Conservation (phyloP, 75 land plant species). For the Ceratopteris richardii region DNA sequence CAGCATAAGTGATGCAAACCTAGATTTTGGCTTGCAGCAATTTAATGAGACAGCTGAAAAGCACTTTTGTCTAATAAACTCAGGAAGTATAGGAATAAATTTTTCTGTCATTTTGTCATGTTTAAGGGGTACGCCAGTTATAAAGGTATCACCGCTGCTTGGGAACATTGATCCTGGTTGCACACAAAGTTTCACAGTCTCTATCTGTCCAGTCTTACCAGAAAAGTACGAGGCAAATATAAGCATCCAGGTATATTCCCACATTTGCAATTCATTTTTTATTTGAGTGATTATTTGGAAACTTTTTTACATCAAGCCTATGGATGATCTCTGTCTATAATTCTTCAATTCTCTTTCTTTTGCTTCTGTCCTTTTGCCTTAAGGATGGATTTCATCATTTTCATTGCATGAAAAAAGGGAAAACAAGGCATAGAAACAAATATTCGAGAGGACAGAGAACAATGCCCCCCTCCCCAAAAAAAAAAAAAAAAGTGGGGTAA, state of each 20-base stretch:
- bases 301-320: too few species aligned
- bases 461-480: too few species aligned
- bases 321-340: too few species aligned
- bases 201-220: constrained; percentile 7
- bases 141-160: constrained; percentile 11
- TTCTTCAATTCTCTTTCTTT: too few species aligned
- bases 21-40: constrained; percentile 15
- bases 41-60: constrained; percentile 12
- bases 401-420: too few species aligned
- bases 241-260: constrained; percentile 8
- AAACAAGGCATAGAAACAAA: too few species aligned
- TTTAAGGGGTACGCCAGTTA: neutral
- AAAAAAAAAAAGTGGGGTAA: too few species aligned
- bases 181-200: constrained; percentile 12
- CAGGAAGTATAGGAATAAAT: constrained; percentile 19
- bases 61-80: constrained; percentile 12
- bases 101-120: constrained; percentile 14
- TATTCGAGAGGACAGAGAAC: too few species aligned
- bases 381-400: too few species aligned
- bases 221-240: neutral
- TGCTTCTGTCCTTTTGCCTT: too few species aligned
- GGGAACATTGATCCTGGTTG: constrained; percentile 10
- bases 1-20: neutral
- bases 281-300: too few species aligned
- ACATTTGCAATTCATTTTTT: too few species aligned